Evolutionary conservation across 495 filamentous ascomycete species (phyloP), one percentile per base, ranked within the genome.

Genomic region (Glarea lozoyensis): DNA sequence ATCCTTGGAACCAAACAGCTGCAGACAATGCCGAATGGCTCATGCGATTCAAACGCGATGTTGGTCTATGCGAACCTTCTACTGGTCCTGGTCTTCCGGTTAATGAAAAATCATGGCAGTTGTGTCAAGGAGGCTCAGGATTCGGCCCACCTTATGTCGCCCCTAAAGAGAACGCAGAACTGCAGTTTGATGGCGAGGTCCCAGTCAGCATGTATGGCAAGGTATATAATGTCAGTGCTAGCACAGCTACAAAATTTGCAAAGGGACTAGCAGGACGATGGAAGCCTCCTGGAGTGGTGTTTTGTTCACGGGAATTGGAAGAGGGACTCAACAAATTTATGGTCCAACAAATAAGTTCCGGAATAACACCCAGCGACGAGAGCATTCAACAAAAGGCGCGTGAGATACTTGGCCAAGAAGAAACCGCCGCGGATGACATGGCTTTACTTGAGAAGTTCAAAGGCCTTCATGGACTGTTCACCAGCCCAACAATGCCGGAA

Each of bases 21-120:
- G 81, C 81, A 27, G 81, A 86, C 56, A 84, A 86, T 46, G 67
- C 71, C 15, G 69, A 82, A 33, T 86, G 82, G 82, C 68, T 86
- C 2, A 70, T 73, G 44, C 64, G 80, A 27, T 73, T 86, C 55
- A 86, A 86, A 56, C 75, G 77, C 3, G 73, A 79, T 48, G 66
- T 65, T 27, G 78, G 79, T 7, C 63, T 85, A 36, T 58, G 72
- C 2, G 60, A 66, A 0, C 49, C 61, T 17, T 49, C 62, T 3
- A 54, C 55, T 9, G 61, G 69, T 0, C 70, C 72, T 0, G 71
- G 70, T 10, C 60, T 75, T 1, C 60, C 63, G 3, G 18, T 32
- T 6, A 43, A 34, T n/a, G 36, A 46, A 18, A 17, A 16, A 3
- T 42, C 62, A 7, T 73, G 70, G 68, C 60, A 53, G 29, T 39